Evolutionary conservation across 495 filamentous ascomycete genomes (phyloP), one percentile per base, ranked within the genome.

Genomic region (Penicillium robsamsonii): DNA sequence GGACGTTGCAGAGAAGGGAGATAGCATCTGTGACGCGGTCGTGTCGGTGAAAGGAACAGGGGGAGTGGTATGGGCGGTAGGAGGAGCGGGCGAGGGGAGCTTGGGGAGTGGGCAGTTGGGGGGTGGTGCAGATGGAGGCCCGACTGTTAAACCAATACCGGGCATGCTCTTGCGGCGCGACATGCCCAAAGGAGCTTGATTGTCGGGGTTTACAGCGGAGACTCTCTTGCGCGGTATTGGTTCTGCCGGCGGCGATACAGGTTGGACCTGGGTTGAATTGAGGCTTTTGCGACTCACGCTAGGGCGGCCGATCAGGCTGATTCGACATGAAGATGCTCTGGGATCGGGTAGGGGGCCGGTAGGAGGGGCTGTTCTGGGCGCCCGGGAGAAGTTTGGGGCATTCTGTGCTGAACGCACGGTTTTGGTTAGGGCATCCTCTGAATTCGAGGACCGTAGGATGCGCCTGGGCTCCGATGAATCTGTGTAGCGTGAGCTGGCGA

Each of bases 41-140:
- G 27, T 12, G n/a, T n/a, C 35, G 18, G 44, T 25, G 9, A 30
- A 12, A n/a, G 42, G 7, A 17, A 27, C 24, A 49, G 44, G 10
- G 1, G 25, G 24, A 15, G 18, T 47, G 11, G 24, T 13, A 17
- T 18, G 18, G 27, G 11, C n/a, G 17, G 27, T 10, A 12, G 45
- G 13, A 24, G 54, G 29, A 6, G 64, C 53, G 12, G 63, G 53
- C 0, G 68, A 66, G 10, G 85, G 85, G 11, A 88, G 74, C 5
- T 85, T 82, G 7, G 85, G 86, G 4, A 88, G 74, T 0, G 86
- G 84, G 49, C 78, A 80, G 18, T 78, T 84, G 11, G 86, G 86
- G 15, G 86, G 86, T 12, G 86, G 86, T 13, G 78, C 81, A 12
- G 76, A 77, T 0, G 85, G 85, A 42, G 84, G 85, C 1, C 83